These are phyloP conservation scores for Kazachstania africana DNA, from an alignment of 805 yeast species.

Conservation along the genomic window DNA sequence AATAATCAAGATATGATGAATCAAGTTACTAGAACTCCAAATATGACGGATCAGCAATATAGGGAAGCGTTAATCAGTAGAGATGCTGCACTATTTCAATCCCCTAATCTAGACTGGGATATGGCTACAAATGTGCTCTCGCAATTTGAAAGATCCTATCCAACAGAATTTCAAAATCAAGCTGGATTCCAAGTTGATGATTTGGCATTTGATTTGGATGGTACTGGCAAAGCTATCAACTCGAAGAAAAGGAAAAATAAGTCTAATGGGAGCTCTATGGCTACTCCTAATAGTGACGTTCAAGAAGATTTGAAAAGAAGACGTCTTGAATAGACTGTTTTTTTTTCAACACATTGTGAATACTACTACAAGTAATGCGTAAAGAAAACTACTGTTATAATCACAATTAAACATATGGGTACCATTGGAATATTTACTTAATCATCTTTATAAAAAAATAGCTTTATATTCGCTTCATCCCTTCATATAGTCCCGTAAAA, in stretches of 20 bases:
- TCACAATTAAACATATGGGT: too few relatives aligned
- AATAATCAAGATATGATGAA: constrained; percentile 25
- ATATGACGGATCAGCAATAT: constrained; percentile 20
- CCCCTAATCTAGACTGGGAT: constrained; percentile 22
- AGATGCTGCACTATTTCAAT: constrained; percentile 17
- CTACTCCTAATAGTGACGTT: constrained; percentile 25
- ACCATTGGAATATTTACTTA: too few relatives aligned
- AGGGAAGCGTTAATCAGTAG: constrained; percentile 15
- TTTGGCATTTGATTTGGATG: constrained; percentile 27
- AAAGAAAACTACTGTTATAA: too few relatives aligned
- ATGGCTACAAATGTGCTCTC: constrained; percentile 21
- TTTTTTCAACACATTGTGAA: too few relatives aligned
- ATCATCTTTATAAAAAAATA: too few relatives aligned
- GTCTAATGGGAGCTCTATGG: constrained; percentile 26
- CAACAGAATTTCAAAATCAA: constrained; percentile 23
- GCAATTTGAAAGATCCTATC: constrained; percentile 24
- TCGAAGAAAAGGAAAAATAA: constrained; percentile 22
- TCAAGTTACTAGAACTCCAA: constrained; percentile 13
- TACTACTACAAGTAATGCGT: too few relatives aligned
- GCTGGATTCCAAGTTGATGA: constrained; percentile 24
- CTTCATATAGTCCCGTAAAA: too few relatives aligned
- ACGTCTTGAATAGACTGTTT: constrained; percentile 22
- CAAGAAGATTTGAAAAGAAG: constrained; percentile 24
- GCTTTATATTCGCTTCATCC: too few relatives aligned
- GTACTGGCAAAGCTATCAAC: constrained; percentile 19